Evolutionary conservation across 441 rosid species (phyloP), one percentile per base, ranked within the genome.

Genomic region (Metrosideros polymorpha): DNA sequence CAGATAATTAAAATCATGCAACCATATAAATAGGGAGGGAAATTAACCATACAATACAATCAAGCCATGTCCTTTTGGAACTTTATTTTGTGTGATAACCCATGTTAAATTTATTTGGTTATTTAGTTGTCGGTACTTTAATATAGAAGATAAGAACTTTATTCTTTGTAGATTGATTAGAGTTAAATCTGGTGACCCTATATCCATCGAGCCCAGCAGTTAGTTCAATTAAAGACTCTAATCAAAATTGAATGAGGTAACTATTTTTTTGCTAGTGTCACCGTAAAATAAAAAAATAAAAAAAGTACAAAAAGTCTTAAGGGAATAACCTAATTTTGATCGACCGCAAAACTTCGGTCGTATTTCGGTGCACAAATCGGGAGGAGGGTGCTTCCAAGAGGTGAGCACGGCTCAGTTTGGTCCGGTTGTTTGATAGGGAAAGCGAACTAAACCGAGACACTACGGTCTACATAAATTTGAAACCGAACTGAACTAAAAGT

Each of bases 141-240:
- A 9, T 0, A 3, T 30, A 29, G 1, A 61, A 30, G 6, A 61
- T 29, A 29, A 30, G 19, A 59, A 29, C 35, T 15, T 3, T 59
- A 9, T 8, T 59, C 39, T 59, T 59, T 6, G 32, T 13, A 0
- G 3, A 29, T 57, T n/a, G 17, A n/a, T n/a, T 57, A 29, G 63
- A 57, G 18, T n/a, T 6, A n/a, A n/a, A 8, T n/a, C 13, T 7
- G 22, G 32, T 14, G 10, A 18, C 0, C 2, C 32, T 59, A 59
- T 14, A 32, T 29, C 9, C 7, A n/a, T 57, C 18, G 0, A 59
- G 4, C 13, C 19, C 2, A 57, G 19, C 1, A 29, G 4, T n/a
- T 59, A n/a, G 19, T 14, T 59, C 4, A 1, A 13, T 61, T 3
- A 7, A 59, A 59, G 15, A 29, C 35, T 59, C 10, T 29, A 59